These are phyloP conservation scores for Falciphora oryzae DNA, from an alignment of 2,329 filamentous ascomycete species.

Conservation along the genomic window DNA sequence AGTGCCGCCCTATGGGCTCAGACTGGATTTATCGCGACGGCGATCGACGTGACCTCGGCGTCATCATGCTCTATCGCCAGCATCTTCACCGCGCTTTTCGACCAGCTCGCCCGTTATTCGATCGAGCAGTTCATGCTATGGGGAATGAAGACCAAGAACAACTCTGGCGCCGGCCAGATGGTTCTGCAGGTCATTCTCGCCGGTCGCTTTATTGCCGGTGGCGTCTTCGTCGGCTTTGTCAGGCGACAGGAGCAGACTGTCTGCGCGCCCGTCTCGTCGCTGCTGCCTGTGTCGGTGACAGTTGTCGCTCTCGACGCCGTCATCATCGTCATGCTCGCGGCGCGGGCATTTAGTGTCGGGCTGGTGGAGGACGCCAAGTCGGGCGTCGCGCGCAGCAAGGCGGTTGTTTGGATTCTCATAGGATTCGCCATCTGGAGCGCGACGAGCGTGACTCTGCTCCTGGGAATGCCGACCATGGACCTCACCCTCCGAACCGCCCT, in stretches of 20 bases:
- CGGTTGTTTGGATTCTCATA: conserved; percentile 34
- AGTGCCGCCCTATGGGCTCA: conserved; percentile 49
- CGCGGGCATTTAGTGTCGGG: conserved; percentile 31
- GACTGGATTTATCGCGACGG: conserved; percentile 42
- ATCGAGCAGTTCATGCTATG: conserved; percentile 50
- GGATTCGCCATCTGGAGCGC: conserved; percentile 48
- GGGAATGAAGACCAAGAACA: conserved; percentile 35
- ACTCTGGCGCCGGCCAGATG: conserved; percentile 30
- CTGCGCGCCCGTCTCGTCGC: conserved; percentile 43
- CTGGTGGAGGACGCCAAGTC: conserved; percentile 25
- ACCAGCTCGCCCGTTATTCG: conserved; percentile 49
- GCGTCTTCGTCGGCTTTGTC: conserved; percentile 48
- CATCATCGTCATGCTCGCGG: conserved; percentile 36
- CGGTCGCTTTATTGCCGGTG: conserved; percentile 45
- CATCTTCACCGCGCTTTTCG: conserved; percentile 47
- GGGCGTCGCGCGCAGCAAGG: conserved; percentile 29
- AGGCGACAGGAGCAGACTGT: conserved; percentile 45
- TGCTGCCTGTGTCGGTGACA: conserved; percentile 38
- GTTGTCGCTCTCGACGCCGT: conserved; percentile 39
- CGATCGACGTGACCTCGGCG: conserved; percentile 37
- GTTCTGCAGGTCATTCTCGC: conserved; percentile 42
- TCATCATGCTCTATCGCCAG: conserved; percentile 46
- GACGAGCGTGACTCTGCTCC: conserved; percentile 45
- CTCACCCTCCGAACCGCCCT: conserved; percentile 42
- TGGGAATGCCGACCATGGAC: conserved; percentile 38